Evolutionary conservation across 176 grass and related monocot genomes (phyloP).

Genomic region (Triticum timopheevii): DNA sequence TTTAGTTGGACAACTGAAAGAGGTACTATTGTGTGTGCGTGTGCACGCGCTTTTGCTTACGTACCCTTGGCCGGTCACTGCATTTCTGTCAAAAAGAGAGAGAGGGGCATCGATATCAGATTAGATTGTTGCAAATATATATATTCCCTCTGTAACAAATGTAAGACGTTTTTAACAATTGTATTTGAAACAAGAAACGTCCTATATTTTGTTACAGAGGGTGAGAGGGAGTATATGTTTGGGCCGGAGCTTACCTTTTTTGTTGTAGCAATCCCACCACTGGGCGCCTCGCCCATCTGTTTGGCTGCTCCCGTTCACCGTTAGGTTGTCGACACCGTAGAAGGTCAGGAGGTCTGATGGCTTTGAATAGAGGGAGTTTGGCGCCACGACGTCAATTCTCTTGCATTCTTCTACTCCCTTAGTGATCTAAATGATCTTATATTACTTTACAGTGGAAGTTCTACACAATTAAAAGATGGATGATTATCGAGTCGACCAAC

Average conservation of each 20-base stretch:
- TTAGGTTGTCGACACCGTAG: conserved; percentile 26
- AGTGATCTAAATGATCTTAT: too few relatives aligned
- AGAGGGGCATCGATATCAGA: neutral
- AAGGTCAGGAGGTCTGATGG: conserved; percentile 44
- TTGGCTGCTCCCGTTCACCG: conserved; percentile 38
- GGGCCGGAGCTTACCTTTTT: conserved; percentile 1
- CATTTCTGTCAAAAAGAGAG: conserved; percentile 17
- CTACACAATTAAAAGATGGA: too few relatives aligned
- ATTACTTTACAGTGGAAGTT: too few relatives aligned
- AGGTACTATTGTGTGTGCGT: neutral
- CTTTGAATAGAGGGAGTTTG: conserved; percentile 24
- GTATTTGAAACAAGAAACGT: conserved; percentile 4
- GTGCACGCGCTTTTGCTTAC: neutral
- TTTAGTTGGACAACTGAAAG: neutral
- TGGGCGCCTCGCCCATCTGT: conserved; percentile 59
- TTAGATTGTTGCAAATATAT: conserved; percentile 13
- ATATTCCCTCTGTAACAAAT: too few relatives aligned
- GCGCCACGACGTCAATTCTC: conserved; percentile 38
- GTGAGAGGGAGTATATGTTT: too few relatives aligned
- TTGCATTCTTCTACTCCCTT: too few relatives aligned
- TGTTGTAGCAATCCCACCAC: conserved; percentile 65
- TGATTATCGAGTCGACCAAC: too few relatives aligned
- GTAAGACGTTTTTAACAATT: too few relatives aligned
- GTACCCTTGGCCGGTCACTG: conserved; percentile 44
- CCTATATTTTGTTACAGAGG: too few relatives aligned